Percentiles rank a stretch among this genome's conserved stretches.
These are phyloP conservation scores for Metschnikowia dekortorum DNA, from an alignment of 805 yeast species.

Conservation along the genomic window DNA sequence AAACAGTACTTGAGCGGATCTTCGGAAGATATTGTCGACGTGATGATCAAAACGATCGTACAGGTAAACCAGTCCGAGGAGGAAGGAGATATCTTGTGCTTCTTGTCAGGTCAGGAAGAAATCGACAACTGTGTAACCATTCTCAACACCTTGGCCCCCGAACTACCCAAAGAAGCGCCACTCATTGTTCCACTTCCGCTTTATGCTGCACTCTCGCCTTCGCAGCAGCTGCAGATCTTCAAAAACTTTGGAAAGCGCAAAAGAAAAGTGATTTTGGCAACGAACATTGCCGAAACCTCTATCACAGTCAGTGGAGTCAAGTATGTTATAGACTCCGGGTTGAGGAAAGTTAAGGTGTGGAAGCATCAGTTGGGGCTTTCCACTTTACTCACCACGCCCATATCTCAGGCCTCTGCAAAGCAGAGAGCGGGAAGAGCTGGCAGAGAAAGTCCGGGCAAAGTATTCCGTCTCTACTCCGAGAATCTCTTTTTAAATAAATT, in stretches of 20 bases:
- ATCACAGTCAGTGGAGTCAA: slow-evolving; percentile 92
- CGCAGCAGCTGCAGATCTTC: slow-evolving; percentile 78
- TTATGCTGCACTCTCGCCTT: slow-evolving; percentile 90
- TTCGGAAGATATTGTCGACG: slow-evolving; percentile 80
- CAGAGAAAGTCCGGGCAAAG: slow-evolving; percentile 87
- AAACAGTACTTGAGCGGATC: slow-evolving; percentile 60
- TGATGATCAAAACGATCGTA: slow-evolving; percentile 64
- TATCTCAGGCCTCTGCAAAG: slow-evolving; percentile 89
- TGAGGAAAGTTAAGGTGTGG: slow-evolving; percentile 93
- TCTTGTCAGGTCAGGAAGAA: slow-evolving; percentile 95
- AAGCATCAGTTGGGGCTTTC: slow-evolving; percentile 88
- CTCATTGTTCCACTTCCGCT: slow-evolving; percentile 72
- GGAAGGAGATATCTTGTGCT: slow-evolving; percentile 87
- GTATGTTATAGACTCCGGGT: slow-evolving; percentile 89
- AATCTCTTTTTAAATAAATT: slow-evolving; percentile 52
- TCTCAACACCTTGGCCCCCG: slow-evolving; percentile 56
- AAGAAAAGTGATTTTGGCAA: slow-evolving; percentile 85
- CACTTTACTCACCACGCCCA: slow-evolving; percentile 86
- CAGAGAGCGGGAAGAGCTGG: slow-evolving; percentile 99
- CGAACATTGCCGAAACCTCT: slow-evolving; percentile 97
- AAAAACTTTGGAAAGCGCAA: slow-evolving; percentile 55
- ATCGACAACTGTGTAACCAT: slow-evolving; percentile 78
- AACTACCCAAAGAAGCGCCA: slow-evolving; percentile 73
- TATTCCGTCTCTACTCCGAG: slow-evolving; percentile 80
- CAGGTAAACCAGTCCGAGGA: slow-evolving; percentile 79